Percentiles rank a stretch among this genome's conserved stretches.
These are phyloP conservation scores for Boletus vermiculosoides DNA, from an alignment of 768 basidiomycete species.

Conservation along the genomic window DNA sequence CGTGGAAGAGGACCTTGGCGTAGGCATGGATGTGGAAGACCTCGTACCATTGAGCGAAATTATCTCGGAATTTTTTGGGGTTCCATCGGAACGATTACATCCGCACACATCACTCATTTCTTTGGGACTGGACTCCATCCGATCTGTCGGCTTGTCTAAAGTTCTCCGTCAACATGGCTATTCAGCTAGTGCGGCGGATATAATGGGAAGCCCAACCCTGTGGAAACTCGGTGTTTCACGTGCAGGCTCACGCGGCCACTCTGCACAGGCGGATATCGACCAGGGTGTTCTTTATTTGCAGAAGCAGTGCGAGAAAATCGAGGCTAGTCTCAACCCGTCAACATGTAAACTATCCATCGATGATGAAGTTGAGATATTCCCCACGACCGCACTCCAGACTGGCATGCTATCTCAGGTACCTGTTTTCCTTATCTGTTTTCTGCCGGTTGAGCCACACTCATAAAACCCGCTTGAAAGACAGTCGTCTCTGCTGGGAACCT, in stretches of 20 bases:
- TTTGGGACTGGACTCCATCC: slow-evolving; percentile 48
- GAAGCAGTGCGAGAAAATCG: slow-evolving; percentile 15
- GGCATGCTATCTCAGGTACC: slow-evolving; percentile 51
- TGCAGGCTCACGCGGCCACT: slow-evolving; percentile 2
- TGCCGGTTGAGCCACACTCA: not conserved
- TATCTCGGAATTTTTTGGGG: slow-evolving; percentile 19
- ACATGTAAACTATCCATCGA: slow-evolving; percentile 19
- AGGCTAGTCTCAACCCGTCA: slow-evolving; percentile 15
- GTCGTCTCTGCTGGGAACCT: slow-evolving; percentile 28
- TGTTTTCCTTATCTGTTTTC: not conserved
- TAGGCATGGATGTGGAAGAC: not conserved
- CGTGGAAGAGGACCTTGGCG: not conserved
- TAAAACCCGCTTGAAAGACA: slow-evolving; percentile 20
- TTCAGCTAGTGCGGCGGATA: slow-evolving; percentile 35
- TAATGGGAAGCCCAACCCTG: slow-evolving; percentile 34
- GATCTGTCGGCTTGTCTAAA: slow-evolving; percentile 43
- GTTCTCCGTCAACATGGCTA: slow-evolving; percentile 34
- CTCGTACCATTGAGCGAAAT: slow-evolving; percentile 13
- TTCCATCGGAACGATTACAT: slow-evolving; percentile 13
- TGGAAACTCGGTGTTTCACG: slow-evolving; percentile 12
- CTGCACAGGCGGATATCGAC: not conserved
- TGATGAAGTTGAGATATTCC: slow-evolving; percentile 38
- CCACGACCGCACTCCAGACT: slow-evolving; percentile 45
- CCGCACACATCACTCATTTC: slow-evolving; percentile 39
- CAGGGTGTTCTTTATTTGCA: slow-evolving; percentile 13